A percentile compares a stretch with the other conserved stretches of the same genome.
Evolutionary conservation across 495 filamentous ascomycete species (phyloP).

Genomic region (Pseudomonodictys pantanalensis): DNA sequence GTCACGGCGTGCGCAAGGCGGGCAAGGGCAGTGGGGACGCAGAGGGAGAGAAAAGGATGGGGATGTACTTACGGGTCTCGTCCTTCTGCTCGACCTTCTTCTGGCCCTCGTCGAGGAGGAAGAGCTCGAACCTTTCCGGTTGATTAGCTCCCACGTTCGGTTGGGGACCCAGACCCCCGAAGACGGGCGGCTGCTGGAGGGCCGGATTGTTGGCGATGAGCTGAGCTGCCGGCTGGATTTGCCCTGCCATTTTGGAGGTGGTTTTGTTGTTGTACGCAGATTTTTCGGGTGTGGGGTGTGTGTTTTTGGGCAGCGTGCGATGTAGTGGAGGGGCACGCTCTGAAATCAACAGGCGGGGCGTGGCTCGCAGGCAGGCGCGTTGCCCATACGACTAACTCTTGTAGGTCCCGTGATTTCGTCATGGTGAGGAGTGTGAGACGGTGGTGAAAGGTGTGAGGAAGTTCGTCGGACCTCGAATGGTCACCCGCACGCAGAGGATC

Average conservation of each 20-base stretch:
- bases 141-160: too few species aligned
- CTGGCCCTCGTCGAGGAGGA: constrained; percentile 80
- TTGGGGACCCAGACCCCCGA: too few species aligned
- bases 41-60: too few species aligned
- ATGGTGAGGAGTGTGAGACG: not conserved
- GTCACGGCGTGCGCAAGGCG: not conserved
- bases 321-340: too few species aligned
- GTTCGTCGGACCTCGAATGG: too few species aligned
- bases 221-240: too few species aligned
- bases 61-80: constrained; percentile 70
- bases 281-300: not conserved
- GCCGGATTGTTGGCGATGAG: too few species aligned
- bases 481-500: too few species aligned
- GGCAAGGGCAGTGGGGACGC: not conserved
- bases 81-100: constrained; percentile 84
- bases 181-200: too few species aligned
- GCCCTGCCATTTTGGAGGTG: not conserved
- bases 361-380: not conserved
- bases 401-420: not conserved
- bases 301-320: not conserved
- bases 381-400: not conserved
- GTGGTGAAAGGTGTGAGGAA: not conserved
- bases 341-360: too few species aligned
- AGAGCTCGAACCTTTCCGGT: constrained; percentile 76
- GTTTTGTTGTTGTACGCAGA: not conserved